Conservation (phyloP, 306 rosid genomes). For the Alnus rubra region DNA sequence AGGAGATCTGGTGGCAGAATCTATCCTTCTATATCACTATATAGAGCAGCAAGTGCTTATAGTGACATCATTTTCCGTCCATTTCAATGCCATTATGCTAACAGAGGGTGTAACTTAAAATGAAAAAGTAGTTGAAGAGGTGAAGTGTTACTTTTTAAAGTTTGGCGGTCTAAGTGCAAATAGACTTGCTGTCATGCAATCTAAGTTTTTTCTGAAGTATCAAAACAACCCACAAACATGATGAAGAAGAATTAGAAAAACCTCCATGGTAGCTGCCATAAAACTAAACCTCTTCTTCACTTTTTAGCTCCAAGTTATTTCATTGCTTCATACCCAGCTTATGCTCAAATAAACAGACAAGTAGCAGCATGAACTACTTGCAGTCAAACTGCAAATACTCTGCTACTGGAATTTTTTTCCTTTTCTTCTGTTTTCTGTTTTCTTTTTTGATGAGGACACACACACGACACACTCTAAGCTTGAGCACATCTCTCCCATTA, state of each 20-base stretch:
- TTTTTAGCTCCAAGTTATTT: neutral
- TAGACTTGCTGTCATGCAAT: neutral
- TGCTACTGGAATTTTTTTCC: neutral
- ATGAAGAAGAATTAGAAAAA: neutral
- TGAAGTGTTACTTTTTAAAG: too few relatives aligned
- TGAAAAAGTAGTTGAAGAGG: too few relatives aligned
- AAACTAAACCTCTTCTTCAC: neutral
- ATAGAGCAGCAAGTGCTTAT: too few relatives aligned
- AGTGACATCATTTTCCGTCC: too few relatives aligned
- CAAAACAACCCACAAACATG: neutral
- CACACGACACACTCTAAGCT: neutral
- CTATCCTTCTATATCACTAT: too few relatives aligned
- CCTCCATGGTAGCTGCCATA: neutral
- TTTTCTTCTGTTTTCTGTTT: neutral
- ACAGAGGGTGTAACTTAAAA: too few relatives aligned
- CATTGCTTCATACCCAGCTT: neutral
- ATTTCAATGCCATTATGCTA: too few relatives aligned
- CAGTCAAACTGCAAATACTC: neutral
- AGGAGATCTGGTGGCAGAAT: too few relatives aligned
- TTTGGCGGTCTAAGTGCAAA: too few relatives aligned
- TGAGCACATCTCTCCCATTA: neutral
- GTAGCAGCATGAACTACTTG: neutral
- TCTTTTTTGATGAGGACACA: neutral
- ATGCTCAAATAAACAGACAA: neutral
- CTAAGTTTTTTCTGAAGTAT: neutral